phyloP scores from a whole-genome alignment of 805 yeast genomes.

The Debaryomyces tyrocola region DNA sequence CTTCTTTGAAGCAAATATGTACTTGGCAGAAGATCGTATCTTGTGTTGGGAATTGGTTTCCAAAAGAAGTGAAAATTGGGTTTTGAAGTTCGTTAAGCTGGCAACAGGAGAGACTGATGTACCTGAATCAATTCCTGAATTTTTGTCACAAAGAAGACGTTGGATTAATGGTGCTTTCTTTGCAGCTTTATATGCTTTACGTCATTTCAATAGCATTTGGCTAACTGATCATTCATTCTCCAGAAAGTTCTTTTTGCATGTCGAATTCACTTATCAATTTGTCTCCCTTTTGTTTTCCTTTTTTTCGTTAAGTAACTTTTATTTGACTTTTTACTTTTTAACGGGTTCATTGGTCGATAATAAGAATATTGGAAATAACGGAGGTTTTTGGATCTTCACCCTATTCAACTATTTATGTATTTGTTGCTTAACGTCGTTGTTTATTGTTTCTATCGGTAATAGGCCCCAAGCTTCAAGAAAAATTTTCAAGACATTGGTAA shows the following conservation, averaged over 20 bases:
- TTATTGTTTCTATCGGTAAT: conserved; percentile 93
- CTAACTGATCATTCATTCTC: conserved; percentile 67
- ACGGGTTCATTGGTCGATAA: conserved; percentile 73
- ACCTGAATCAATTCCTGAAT: conserved; percentile 83
- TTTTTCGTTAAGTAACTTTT: conserved; percentile 91
- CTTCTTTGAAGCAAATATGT: conserved; percentile 95
- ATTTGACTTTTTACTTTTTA: conserved; percentile 86
- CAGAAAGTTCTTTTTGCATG: conserved; percentile 68
- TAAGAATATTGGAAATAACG: conserved; percentile 52
- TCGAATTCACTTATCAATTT: conserved; percentile 84
- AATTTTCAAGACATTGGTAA: conserved; percentile 70
- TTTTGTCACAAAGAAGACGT: conserved; percentile 88
- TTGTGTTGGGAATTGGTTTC: conserved; percentile 96
- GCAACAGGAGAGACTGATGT: conserved; percentile 98
- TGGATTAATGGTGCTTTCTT: conserved; percentile 97
- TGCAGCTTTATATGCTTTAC: conserved; percentile 85
- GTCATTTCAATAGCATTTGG: conserved; percentile 78
- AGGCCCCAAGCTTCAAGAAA: conserved; percentile 94
- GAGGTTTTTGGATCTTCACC: conserved; percentile 84
- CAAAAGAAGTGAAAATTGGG: conserved; percentile 79
- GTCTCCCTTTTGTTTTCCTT: conserved; percentile 79
- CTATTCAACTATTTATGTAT: conserved; percentile 83
- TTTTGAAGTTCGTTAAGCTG: conserved; percentile 84
- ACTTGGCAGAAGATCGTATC: conserved; percentile 94
- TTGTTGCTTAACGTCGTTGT: conserved; percentile 81